These are phyloP conservation scores for Scheffersomyces amazonensis DNA, from an alignment of 805 yeast species.

Conservation along the genomic window DNA sequence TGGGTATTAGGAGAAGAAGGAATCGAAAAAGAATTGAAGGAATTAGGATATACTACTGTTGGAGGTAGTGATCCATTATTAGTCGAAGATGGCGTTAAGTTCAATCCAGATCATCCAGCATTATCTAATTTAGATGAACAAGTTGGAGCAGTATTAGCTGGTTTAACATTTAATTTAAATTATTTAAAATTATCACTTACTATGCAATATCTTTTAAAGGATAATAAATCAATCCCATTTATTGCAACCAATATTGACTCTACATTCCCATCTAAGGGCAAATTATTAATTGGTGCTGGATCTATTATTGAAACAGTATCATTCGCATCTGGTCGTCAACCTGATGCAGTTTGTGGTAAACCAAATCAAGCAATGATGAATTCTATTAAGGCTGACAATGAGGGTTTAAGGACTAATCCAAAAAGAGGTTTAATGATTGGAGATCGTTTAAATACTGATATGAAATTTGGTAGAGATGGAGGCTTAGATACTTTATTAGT, in stretches of 20 bases:
- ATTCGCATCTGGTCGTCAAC: slow-evolving; percentile 73
- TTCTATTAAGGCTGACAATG: slow-evolving; percentile 68
- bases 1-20: slow-evolving; percentile 92
- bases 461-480: slow-evolving; percentile 85
- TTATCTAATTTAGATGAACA: slow-evolving; percentile 59
- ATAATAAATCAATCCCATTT: slow-evolving; percentile 58
- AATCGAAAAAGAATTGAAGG: slow-evolving; percentile 71
- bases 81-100: slow-evolving; percentile 40
- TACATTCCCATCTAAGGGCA: slow-evolving; percentile 87
- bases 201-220: slow-evolving; percentile 69
- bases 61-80: slow-evolving; percentile 82
- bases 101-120: slow-evolving; percentile 55
- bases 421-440: slow-evolving; percentile 85
- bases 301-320: slow-evolving; percentile 78
- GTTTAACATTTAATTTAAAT: slow-evolving; percentile 73
- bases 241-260: slow-evolving; percentile 94
- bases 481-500: slow-evolving; percentile 86
- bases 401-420: slow-evolving; percentile 46
- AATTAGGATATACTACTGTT: slow-evolving; percentile 68
- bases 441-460: slow-evolving; percentile 92
- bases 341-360: slow-evolving; percentile 84
- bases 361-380: slow-evolving; percentile 90
- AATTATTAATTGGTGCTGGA: slow-evolving; percentile 92
- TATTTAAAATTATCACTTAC: slow-evolving; percentile 81
- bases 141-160: slow-evolving; percentile 89